These are phyloP conservation scores for Nakazawaea molendinolei DNA, from an alignment of 805 yeast genomes.

Conservation along the genomic window DNA sequence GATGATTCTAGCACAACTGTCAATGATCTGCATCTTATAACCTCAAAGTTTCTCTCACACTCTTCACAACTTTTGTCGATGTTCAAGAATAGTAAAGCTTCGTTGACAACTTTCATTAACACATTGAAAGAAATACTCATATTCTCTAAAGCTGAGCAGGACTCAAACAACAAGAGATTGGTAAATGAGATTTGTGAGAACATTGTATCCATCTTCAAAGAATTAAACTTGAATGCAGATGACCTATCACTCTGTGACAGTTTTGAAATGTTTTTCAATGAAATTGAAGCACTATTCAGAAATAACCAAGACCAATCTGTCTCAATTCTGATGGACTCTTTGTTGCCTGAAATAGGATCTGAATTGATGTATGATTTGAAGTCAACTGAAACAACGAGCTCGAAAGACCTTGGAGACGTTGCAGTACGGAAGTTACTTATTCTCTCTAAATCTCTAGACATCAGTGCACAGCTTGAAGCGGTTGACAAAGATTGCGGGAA, in stretches of 20 bases:
- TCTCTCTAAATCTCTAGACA: conserved; percentile 15
- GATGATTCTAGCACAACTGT: conserved; percentile 9
- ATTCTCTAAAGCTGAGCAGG: background rate
- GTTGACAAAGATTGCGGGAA: conserved; percentile 1
- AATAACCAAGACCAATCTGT: conserved; percentile 21
- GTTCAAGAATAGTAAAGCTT: conserved; percentile 18
- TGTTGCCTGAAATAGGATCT: conserved; percentile 10
- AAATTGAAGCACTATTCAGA: too few relatives aligned
- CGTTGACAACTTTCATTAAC: conserved; percentile 10
- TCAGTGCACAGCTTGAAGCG: conserved; percentile 19
- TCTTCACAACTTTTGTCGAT: conserved; percentile 18
- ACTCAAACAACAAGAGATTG: background rate
- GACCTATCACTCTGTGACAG: background rate
- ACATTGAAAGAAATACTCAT: background rate
- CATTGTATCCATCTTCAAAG: background rate
- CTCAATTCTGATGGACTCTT: conserved; percentile 14
- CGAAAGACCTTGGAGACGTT: conserved; percentile 1
- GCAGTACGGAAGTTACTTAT: conserved; percentile 16
- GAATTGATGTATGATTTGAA: conserved; percentile 12
- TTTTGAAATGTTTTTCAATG: conserved; percentile 1
- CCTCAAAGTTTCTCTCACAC: conserved; percentile 14
- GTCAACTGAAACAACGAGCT: background rate
- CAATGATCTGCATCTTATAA: conserved; percentile 7
- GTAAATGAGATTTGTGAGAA: background rate
- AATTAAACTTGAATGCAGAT: background rate